Conservation (phyloP, 495 filamentous ascomycete genomes). For the Xylaria telfairii region DNA sequence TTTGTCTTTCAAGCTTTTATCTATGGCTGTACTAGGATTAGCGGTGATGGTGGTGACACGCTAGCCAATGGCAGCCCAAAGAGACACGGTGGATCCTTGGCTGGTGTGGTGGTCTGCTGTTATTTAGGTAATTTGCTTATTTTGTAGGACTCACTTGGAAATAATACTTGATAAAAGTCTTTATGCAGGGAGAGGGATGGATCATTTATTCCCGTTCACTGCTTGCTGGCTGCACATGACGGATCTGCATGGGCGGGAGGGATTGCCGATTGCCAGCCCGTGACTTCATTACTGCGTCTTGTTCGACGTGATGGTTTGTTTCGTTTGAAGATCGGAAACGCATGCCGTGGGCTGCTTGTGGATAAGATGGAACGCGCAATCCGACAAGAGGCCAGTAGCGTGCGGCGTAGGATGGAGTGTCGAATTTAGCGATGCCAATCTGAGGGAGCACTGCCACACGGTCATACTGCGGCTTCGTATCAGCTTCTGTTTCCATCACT, state of each 20-base stretch:
- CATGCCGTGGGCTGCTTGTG: too few relatives aligned
- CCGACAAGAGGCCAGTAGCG: too few relatives aligned
- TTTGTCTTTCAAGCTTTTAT: not conserved
- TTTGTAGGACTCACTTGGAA: not conserved
- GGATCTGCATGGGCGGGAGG: not conserved
- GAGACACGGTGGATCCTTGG: not conserved
- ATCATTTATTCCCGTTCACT: not conserved
- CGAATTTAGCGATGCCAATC: constrained; percentile 2
- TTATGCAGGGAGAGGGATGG: not conserved
- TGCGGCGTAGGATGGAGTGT: not conserved
- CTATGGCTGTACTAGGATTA: not conserved
- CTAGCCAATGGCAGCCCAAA: not conserved
- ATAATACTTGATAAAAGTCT: not conserved
- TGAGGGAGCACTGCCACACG: constrained; percentile 21
- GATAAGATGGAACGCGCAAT: not conserved
- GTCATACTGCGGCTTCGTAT: constrained; percentile 17
- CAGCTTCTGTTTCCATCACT: constrained; percentile 13
- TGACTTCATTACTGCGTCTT: constrained; percentile 3
- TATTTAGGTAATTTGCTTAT: not conserved
- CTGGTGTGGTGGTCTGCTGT: not conserved
- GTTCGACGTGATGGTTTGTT: not conserved
- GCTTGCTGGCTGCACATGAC: not conserved
- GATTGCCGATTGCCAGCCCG: constrained; percentile 5
- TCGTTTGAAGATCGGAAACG: constrained; percentile 7
- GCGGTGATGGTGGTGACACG: not conserved